Evolutionary conservation across 2,329 filamentous ascomycete species (phyloP), one percentile per base, ranked within the genome.

Genomic region (Didymella keratinophila): DNA sequence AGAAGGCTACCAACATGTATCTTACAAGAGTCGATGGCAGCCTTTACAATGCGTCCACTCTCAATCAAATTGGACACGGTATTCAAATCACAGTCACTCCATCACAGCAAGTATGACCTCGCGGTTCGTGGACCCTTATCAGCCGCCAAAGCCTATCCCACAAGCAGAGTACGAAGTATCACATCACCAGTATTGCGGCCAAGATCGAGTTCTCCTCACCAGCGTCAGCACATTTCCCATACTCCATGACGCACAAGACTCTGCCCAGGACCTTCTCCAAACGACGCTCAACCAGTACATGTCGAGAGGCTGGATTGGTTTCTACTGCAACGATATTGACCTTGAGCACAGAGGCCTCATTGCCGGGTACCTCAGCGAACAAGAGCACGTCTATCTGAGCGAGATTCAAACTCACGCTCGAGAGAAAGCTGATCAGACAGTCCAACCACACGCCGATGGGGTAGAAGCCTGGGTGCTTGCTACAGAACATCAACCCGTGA

Each of bases 151-250:
- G 14, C 28, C 23, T 16, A 16, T 9, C 20, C 42, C 34, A 46
- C 32, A 41, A 30, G 16, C 25, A 11, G 25, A 56, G 27, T 57
- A 47, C 34, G 32, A 52, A 30, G 27, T 52, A 4, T 37, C 23
- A 9, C 54, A 46, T 18, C 42, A 36, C 18, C 25, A 47, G 28
- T 37, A 47, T 14, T 16, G 8, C 28, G 21, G 34, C 18, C 27
- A 36, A 10, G 21, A 14, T n/a, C 32, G 23, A 6, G 11, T 52
- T 7, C 25, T 34, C n/a, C 8, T n/a, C 16, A 52, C 21, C 11
- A 46, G 20, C 2, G n/a, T 47, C 23, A 42, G 54, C 9, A 28
- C 21, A 16, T 57, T 41, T 16, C 2, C 34, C 7, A 51, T 30
- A 4, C 41, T 57, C n/a, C 20, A 42, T 21, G 20, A 36, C 20